These are phyloP conservation scores for Mytilinidion resinicola DNA, from an alignment of 495 filamentous ascomycete genomes.

Conservation along the genomic window DNA sequence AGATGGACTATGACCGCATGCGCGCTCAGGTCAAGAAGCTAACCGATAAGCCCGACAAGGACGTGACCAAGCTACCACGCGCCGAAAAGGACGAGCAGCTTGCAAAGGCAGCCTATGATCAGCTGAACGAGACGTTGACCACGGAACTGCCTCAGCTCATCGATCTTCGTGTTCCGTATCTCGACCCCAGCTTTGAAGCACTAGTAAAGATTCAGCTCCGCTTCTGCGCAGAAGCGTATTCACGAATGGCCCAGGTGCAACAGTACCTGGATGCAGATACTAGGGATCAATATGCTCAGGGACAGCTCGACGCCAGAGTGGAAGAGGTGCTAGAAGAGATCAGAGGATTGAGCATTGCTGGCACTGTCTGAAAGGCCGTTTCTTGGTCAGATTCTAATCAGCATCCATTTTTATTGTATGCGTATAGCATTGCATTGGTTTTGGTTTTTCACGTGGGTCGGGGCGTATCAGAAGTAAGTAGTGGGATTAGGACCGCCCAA, in stretches of 20 bases:
- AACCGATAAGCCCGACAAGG: constrained; percentile 97
- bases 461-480: too few relatives aligned
- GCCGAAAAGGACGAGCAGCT: constrained; percentile 92
- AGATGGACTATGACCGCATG: constrained; percentile 94
- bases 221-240: constrained; percentile 97
- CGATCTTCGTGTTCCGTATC: constrained; percentile 90
- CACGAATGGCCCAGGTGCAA: constrained; percentile 96
- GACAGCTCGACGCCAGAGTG: constrained; percentile 83
- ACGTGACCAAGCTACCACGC: constrained; percentile 86
- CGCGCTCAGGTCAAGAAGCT: constrained; percentile 94
- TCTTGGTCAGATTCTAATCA: too few relatives aligned
- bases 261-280: constrained; percentile 97
- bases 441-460: neutral
- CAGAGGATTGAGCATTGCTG: constrained; percentile 88
- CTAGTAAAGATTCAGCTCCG: constrained; percentile 97
- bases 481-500: too few relatives aligned
- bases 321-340: constrained; percentile 98
- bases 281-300: constrained; percentile 90
- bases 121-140: constrained; percentile 91
- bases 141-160: constrained; percentile 94
- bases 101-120: constrained; percentile 87
- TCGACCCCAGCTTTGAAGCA: constrained; percentile 94
- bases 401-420: too few relatives aligned
- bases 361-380: constrained; percentile 48
- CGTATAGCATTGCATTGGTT: too few relatives aligned